Conservation (phyloP, 1,284 basidiomycete species). For the Cryptococcus depauperatus region DNA sequence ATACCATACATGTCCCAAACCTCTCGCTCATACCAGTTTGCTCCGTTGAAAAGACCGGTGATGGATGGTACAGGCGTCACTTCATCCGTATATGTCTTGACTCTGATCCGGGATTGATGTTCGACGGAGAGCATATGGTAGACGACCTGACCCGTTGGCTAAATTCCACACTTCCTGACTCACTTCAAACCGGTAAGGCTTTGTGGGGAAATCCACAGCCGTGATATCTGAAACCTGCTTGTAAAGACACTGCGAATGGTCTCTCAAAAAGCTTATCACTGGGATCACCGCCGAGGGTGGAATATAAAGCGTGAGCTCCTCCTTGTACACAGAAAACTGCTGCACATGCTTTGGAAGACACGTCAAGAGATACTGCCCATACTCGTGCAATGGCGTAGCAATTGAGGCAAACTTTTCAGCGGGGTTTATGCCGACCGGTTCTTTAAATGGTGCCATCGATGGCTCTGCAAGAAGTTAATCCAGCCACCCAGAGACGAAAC, state of each 20-base stretch:
- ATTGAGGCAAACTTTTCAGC: slow-evolving; percentile 61
- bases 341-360: slow-evolving; percentile 91
- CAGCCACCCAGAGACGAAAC: slow-evolving; percentile 2
- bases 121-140: slow-evolving; percentile 88
- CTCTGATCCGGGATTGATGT: slow-evolving; percentile 67
- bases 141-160: slow-evolving; percentile 52
- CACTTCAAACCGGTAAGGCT: slow-evolving; percentile 83
- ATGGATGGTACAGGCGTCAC: slow-evolving; percentile 87
- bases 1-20: slow-evolving; percentile 98
- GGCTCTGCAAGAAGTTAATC: slow-evolving; percentile 13
- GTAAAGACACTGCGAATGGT: slow-evolving; percentile 94
- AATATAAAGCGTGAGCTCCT: slow-evolving; percentile 73
- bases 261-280: slow-evolving; percentile 85
- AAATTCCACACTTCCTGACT: slow-evolving; percentile 6
- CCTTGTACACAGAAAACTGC: slow-evolving; percentile 96
- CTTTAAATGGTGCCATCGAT: slow-evolving; percentile 67
- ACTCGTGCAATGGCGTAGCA: slow-evolving; percentile 70
- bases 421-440: slow-evolving; percentile 78
- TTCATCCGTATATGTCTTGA: slow-evolving; percentile 97
- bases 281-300: slow-evolving; percentile 75
- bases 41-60: slow-evolving; percentile 71
- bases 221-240: slow-evolving; percentile 89
- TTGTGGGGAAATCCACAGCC: slow-evolving; percentile 90
- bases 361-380: slow-evolving; percentile 81
- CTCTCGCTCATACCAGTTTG: slow-evolving; percentile 96